Percentiles rank a stretch among this genome's conserved stretches.
Evolutionary conservation across 2,329 filamentous ascomycete species (phyloP).

Genomic region (Chalaropsis thielavioides): DNA sequence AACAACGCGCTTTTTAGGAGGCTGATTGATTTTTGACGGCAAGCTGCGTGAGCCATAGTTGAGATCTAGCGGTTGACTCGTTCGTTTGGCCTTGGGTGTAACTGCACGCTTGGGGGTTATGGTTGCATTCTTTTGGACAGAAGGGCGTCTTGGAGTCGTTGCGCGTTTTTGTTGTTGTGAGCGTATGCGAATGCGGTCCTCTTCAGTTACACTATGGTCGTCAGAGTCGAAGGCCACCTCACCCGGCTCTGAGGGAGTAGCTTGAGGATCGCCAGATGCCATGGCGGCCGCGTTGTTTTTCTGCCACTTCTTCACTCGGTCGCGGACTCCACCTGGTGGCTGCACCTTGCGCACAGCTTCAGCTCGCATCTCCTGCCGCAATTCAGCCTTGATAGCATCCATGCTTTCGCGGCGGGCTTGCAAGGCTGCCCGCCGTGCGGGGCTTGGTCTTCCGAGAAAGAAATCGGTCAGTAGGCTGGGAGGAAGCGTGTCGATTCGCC

Average conservation of each 20-base stretch:
- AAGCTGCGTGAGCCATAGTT: constrained; percentile 17
- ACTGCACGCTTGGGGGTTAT: constrained; percentile 18
- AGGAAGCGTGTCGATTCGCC: constrained; percentile 30
- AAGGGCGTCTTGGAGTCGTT: constrained; percentile 20
- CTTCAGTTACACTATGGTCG: constrained; percentile 45
- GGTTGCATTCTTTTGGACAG: constrained; percentile 19
- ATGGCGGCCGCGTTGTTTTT: constrained; percentile 57
- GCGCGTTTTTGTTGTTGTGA: constrained; percentile 28
- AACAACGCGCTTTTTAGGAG: constrained; percentile 81
- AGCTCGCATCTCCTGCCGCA: constrained; percentile 25
- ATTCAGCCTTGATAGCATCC: constrained; percentile 42
- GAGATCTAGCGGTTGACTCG: background rate
- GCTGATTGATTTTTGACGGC: constrained; percentile 30
- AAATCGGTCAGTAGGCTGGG: constrained; percentile 41
- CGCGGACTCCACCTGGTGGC: constrained; percentile 53
- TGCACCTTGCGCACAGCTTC: constrained; percentile 43
- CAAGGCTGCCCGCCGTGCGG: constrained; percentile 39
- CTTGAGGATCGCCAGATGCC: constrained; percentile 35
- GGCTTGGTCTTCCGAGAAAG: constrained; percentile 40
- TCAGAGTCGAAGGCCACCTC: constrained; percentile 48
- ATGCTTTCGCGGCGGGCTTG: constrained; percentile 41
- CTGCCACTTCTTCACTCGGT: constrained; percentile 76
- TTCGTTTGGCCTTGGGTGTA: constrained; percentile 4
- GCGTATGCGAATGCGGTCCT: constrained; percentile 45
- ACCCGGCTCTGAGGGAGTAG: constrained; percentile 42